Conservation (phyloP, 2,329 filamentous ascomycete species). For the Xylaria sp. region DNA sequence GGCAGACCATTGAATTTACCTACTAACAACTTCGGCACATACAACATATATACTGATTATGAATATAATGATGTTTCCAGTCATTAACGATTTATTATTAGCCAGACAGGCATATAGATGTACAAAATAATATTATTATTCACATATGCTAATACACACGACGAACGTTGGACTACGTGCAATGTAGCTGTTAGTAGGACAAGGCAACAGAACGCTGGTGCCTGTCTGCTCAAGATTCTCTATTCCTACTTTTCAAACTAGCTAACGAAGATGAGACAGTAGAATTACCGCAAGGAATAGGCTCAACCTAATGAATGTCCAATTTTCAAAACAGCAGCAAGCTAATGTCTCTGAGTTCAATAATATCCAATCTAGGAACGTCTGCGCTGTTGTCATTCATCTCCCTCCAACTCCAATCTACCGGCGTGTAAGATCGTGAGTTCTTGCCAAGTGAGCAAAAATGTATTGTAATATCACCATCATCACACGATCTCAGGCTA, state of each 20-base stretch:
- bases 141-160: neutral
- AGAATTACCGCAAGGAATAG: too few species aligned
- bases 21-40: neutral
- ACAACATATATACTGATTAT: conserved; percentile 8
- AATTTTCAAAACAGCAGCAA: too few species aligned
- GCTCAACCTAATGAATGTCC: too few species aligned
- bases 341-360: too few species aligned
- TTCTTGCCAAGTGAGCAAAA: neutral
- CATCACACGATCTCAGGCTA: neutral
- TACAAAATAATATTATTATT: neutral
- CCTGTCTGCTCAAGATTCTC: neutral
- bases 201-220: neutral
- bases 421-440: neutral
- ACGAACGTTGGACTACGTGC: neutral
- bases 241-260: neutral
- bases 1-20: neutral
- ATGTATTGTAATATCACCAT: conserved; percentile 1
- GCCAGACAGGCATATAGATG: conserved; percentile 15
- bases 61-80: conserved; percentile 9
- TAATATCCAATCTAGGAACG: neutral
- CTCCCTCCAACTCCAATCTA: neutral
- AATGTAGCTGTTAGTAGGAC: neutral
- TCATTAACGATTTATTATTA: conserved; percentile 2
- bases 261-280: too few species aligned
- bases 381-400: too few species aligned